These are phyloP conservation scores for Daldinia childiae DNA, from an alignment of 495 filamentous ascomycete species.

Conservation along the genomic window DNA sequence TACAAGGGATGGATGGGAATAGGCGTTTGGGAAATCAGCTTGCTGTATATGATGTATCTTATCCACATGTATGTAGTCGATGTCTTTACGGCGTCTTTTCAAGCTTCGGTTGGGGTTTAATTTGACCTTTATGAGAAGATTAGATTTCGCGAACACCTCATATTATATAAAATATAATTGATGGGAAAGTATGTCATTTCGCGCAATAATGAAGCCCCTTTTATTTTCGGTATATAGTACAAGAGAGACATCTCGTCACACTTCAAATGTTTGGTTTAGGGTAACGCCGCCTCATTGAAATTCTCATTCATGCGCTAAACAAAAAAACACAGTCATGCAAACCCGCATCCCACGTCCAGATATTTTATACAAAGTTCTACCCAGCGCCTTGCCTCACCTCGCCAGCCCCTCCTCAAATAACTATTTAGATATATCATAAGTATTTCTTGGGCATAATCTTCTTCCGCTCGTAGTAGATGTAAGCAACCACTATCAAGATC, in stretches of 20 bases:
- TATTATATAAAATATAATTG: too few species aligned
- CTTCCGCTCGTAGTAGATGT: conserved; percentile 83
- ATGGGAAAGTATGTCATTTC: neutral
- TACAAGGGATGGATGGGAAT: neutral
- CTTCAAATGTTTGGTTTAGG: conserved; percentile 1
- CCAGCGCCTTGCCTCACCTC: conserved; percentile 7
- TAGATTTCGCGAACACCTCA: neutral
- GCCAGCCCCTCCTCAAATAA: neutral
- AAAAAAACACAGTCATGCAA: conserved; percentile 24
- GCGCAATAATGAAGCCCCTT: neutral
- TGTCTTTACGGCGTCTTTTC: neutral
- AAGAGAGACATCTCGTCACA: neutral
- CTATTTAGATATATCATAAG: conserved; percentile 58
- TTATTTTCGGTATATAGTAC: neutral
- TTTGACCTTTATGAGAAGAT: neutral
- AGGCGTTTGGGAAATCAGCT: neutral
- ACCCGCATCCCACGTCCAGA: conserved; percentile 34
- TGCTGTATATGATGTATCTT: conserved; percentile 2
- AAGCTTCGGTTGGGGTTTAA: neutral
- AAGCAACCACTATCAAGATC: conserved; percentile 71
- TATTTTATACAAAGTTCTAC: conserved; percentile 42
- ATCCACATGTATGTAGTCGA: neutral
- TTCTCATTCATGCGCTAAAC: conserved; percentile 29
- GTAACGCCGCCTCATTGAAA: conserved; percentile 9
- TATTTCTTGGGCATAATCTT: conserved; percentile 91